phyloP scores from a whole-genome alignment of 306 rosid species.

The Begonia fuchsioides region DNA sequence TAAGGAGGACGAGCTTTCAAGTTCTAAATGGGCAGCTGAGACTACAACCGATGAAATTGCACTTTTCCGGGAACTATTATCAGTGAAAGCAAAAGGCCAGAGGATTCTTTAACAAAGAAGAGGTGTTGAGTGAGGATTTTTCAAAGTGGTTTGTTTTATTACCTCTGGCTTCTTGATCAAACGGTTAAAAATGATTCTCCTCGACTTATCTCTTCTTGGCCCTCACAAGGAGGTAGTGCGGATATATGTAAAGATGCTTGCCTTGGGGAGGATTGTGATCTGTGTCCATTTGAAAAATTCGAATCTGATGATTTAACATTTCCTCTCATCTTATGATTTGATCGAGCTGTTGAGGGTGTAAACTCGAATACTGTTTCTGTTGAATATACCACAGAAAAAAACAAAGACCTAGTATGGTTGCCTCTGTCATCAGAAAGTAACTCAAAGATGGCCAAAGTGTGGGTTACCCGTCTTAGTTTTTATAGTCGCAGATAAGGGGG shows the following conservation, averaged over 20 bases:
- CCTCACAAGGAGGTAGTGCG: conserved; percentile 41
- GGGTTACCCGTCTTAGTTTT: conserved; percentile 49
- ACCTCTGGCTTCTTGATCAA: conserved; percentile 93
- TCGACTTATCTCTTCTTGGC: conserved; percentile 67
- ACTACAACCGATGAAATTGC: conserved; percentile 47
- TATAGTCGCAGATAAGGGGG: conserved; percentile 21
- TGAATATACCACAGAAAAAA: conserved; percentile 29
- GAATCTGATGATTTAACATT: conserved; percentile 28
- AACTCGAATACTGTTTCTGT: conserved; percentile 49
- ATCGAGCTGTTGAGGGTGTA: conserved; percentile 64
- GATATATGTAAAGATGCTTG: conserved; percentile 18
- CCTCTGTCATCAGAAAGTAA: conserved; percentile 46
- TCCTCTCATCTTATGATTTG: conserved; percentile 57
- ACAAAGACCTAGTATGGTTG: conserved; percentile 49
- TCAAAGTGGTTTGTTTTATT: conserved; percentile 98
- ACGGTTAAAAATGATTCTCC: conserved; percentile 59
- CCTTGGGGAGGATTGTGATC: conserved; percentile 17
- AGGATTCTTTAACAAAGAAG: conserved; percentile 47
- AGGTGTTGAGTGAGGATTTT: conserved; percentile 46
- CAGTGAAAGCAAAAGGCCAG: conserved; percentile 46
- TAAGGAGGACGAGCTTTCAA: conserved; percentile 18
- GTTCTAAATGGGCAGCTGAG: conserved; percentile 45
- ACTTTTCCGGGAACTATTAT: conserved; percentile 42
- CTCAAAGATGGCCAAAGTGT: conserved; percentile 39
- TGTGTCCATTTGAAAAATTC: conserved; percentile 26